phyloP scores from a whole-genome alignment of 2,329 filamentous ascomycete species.

The Ophioceras dolichostomum region DNA sequence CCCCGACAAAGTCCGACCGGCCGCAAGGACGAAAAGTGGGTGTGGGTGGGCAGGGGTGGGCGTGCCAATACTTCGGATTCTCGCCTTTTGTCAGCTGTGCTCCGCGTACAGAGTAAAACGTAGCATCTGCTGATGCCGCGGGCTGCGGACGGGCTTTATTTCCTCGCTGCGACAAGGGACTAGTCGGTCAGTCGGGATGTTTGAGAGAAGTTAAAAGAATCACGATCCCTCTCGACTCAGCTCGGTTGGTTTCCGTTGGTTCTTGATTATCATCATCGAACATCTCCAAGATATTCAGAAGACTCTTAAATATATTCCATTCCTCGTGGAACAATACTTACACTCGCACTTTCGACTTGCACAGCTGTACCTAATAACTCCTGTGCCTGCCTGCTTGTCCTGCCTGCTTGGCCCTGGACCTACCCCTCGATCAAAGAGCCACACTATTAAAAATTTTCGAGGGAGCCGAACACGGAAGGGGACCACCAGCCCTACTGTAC shows the following conservation, averaged over 20 bases:
- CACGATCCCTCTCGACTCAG: not conserved
- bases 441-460: not conserved
- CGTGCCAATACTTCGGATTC: not conserved
- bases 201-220: constrained; percentile 1
- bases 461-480: no score
- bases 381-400: no score
- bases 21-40: no score
- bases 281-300: no score
- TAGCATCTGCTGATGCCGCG: not conserved
- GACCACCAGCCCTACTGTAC: constrained; percentile 2
- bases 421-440: not conserved
- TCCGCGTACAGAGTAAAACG: not conserved
- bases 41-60: no score
- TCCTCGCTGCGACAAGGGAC: not conserved
- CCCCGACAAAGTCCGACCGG: not conserved
- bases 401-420: not conserved
- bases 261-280: no score
- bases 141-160: no score
- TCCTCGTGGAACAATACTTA: no score
- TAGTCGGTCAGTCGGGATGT: not conserved
- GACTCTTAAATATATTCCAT: no score
- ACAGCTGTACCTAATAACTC: no score
- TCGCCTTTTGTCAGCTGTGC: constrained; percentile 3
- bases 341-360: no score
- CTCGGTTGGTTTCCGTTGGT: no score